Conservation (phyloP, 257 asterid genomes). For the Capsicum pubescens region DNA sequence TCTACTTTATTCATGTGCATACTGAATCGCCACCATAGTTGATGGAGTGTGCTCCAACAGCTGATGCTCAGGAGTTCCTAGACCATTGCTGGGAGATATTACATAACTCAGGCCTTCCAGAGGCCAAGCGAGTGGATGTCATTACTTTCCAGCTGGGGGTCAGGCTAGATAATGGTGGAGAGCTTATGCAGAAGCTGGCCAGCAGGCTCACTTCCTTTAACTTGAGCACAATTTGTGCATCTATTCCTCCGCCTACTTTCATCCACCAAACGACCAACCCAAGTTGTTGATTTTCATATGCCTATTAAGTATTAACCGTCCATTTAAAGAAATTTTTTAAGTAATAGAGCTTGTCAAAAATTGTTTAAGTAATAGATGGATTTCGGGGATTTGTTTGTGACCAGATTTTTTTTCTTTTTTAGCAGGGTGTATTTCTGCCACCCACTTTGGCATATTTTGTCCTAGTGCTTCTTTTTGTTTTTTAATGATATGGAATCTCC, state of each 20-base stretch:
- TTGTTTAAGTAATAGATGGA: neutral
- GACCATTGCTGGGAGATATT: neutral
- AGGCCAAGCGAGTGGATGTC: neutral
- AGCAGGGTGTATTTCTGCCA: neutral
- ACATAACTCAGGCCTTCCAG: neutral
- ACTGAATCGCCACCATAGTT: neutral
- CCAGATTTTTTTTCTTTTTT: neutral
- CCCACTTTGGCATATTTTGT: neutral
- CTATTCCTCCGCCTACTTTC: neutral
- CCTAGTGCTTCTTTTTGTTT: neutral
- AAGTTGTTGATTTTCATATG: neutral
- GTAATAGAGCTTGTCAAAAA: too few relatives aligned
- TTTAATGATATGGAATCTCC: slow-evolving; percentile 6
- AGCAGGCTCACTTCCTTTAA: neutral
- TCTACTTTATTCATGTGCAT: neutral
- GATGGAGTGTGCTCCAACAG: neutral
- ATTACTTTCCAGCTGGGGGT: neutral
- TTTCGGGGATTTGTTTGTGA: slow-evolving; percentile 8
- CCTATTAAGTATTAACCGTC: neutral
- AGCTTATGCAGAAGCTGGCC: slow-evolving; percentile 18
- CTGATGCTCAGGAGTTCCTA: neutral
- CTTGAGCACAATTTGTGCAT: neutral
- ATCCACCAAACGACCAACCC: neutral
- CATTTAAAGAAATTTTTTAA: too few relatives aligned
- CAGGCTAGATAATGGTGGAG: neutral